Base-by-base conservation (phyloP, 805 yeast genomes). In the Schwanniomyces polymorphus region DNA sequence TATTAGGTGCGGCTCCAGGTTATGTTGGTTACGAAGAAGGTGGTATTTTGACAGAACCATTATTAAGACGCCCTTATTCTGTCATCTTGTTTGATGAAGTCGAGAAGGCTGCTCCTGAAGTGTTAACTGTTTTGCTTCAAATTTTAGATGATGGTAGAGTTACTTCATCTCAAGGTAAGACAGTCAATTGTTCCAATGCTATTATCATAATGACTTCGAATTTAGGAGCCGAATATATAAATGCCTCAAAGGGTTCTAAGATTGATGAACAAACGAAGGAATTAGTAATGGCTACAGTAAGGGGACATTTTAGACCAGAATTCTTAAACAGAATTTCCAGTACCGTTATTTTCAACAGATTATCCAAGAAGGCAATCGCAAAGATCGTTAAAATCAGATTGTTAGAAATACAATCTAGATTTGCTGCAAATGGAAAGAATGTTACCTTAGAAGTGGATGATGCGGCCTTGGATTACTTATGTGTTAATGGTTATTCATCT, bases 51-150 rank as follows among this genome's bases (percentile, higher is more conserved):
- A 94, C 99, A 5, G 96, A 94, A 60, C 96, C 94, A 54, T 77
- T 94, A 47, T 79, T 89, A 51, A 81, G 97, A 61, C 85, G 86
- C 51, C 99, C 99, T 47, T 94, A 94, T 72, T 89, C 97, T 5
- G 99, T 94, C n/a, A 79, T 94, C 35, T 76, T 94, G 51, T 94
- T 94, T 62, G 99, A 94, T 70, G 99, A 94, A 73, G 97, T 94
- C 47, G 99, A 94, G 65, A 94, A 94, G 70, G 99, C 99, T 14
- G 97, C 97, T 6, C 99, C 99, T 1, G 98, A 92, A 65, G 99
- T 94, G 2, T 76, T 92, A 63, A 94, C 97, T 7, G 86, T 94
- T 17, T 76, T 94, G 60, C 77, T 94, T 56, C 99, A 94, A 69
- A 82, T 94, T 72, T 75, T 94, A 51, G 99, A 94, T 62, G 99